Conservation (phyloP, 1,284 basidiomycete species). For the Entoloma clypeatum region DNA sequence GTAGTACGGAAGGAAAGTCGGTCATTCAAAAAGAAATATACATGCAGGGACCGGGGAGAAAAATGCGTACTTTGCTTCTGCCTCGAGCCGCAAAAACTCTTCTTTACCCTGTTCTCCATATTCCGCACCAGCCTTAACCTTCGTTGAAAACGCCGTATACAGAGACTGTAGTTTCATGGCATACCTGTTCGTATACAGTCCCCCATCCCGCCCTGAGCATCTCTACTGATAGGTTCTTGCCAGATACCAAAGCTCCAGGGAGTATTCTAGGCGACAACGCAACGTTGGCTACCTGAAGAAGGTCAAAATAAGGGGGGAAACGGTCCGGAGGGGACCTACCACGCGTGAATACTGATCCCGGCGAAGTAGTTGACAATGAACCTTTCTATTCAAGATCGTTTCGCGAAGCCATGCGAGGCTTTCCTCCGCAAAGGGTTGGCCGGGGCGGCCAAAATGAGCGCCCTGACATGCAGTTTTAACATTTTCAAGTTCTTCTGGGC, state of each 20-base stretch:
- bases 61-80: conserved; percentile 59
- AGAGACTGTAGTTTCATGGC: not conserved
- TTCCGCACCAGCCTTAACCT: conserved; percentile 73
- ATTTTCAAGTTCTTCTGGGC: too few relatives aligned
- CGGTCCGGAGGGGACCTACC: conserved; percentile 37
- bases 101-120: conserved; percentile 67
- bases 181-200: conserved; percentile 63
- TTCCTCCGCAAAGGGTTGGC: conserved; percentile 70
- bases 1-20: conserved; percentile 3
- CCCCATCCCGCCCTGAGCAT: conserved; percentile 80
- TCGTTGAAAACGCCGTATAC: not conserved
- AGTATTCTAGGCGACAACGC: conserved; percentile 45
- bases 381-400: conserved; percentile 49
- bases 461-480: conserved; percentile 39
- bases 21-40: not conserved
- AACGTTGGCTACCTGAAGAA: conserved; percentile 63
- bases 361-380: conserved; percentile 68
- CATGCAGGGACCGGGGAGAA: conserved; percentile 14
- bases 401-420: conserved; percentile 68
- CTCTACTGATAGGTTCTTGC: conserved; percentile 62
- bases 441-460: conserved; percentile 75
- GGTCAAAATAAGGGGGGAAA: not conserved
- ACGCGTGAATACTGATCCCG: conserved; percentile 82
- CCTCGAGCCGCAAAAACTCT: conserved; percentile 34
- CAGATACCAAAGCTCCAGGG: conserved; percentile 44